Percentiles rank a stretch among this genome's conserved stretches.
phyloP scores from a whole-genome alignment of 2,329 filamentous ascomycete genomes.

The Penicillium sp. region DNA sequence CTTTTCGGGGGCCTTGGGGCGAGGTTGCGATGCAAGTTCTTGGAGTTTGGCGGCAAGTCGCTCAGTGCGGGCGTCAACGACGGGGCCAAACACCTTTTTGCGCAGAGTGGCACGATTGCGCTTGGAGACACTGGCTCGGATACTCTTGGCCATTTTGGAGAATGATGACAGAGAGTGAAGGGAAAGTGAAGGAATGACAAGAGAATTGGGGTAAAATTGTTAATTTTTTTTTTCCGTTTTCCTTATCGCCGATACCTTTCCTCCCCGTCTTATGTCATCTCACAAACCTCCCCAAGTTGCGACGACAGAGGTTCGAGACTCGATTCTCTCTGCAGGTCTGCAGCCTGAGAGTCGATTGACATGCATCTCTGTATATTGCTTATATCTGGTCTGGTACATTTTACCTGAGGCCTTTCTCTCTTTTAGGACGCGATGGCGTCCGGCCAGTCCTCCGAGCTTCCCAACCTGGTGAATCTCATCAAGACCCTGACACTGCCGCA shows the following conservation, averaged over 20 bases:
- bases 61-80: constrained; percentile 74
- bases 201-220: background rate
- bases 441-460: constrained; percentile 42
- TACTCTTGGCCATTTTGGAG: constrained; percentile 79
- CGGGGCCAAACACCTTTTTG: constrained; percentile 78
- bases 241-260: constrained; percentile 15
- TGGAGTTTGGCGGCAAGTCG: constrained; percentile 83
- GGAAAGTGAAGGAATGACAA: background rate
- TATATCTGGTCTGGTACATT: constrained; percentile 22
- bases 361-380: constrained; percentile 29
- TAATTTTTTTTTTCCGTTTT: constrained; percentile 7
- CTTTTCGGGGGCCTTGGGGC: constrained; percentile 57
- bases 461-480: constrained; percentile 45
- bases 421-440: constrained; percentile 34
- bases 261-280: constrained; percentile 37
- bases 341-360: constrained; percentile 15
- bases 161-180: background rate
- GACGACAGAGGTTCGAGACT: background rate
- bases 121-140: constrained; percentile 77
- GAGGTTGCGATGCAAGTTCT: constrained; percentile 75
- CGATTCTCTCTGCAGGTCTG: background rate
- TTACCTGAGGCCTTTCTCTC: constrained; percentile 18
- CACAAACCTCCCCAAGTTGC: background rate
- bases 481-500: constrained; percentile 63
- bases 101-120: constrained; percentile 80